Conservation (phyloP, 2,329 filamentous ascomycete species). For the Epichloe brachyelytri region DNA sequence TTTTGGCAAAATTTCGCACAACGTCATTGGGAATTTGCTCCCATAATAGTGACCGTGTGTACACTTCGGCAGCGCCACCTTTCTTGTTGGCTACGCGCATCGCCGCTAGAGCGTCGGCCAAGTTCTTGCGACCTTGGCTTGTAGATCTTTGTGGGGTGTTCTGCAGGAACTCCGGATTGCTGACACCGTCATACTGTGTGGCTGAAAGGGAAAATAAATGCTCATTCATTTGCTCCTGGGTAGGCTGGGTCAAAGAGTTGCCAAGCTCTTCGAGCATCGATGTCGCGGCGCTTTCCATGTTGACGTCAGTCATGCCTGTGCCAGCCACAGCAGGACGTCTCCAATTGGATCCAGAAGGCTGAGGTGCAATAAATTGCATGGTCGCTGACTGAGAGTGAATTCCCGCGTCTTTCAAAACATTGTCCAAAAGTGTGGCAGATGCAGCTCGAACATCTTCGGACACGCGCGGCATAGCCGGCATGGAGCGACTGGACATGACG, state of each 20-base stretch:
- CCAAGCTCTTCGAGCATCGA: constrained; percentile 54
- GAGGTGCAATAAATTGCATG: constrained; percentile 34
- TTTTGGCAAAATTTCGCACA: constrained; percentile 81
- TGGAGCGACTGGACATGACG: constrained; percentile 73
- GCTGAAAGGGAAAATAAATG: constrained; percentile 78
- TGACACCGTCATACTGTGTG: constrained; percentile 75
- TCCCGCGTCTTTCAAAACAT: constrained; percentile 69
- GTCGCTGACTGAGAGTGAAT: constrained; percentile 33
- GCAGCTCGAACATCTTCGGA: constrained; percentile 71
- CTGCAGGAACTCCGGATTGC: constrained; percentile 52
- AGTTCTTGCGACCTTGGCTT: constrained; percentile 56
- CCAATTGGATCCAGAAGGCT: constrained; percentile 40
- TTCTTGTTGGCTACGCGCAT: constrained; percentile 63
- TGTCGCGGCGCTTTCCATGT: constrained; percentile 30
- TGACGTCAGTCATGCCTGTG: constrained; percentile 31
- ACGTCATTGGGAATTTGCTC: constrained; percentile 88
- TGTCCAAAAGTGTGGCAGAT: constrained; percentile 65
- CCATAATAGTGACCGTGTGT: constrained; percentile 85
- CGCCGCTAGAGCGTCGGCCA: constrained; percentile 66
- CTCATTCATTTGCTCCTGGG: constrained; percentile 74
- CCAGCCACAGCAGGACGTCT: constrained; percentile 24
- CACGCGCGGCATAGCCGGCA: constrained; percentile 61
- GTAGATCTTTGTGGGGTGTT: constrained; percentile 38
- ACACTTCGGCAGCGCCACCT: constrained; percentile 66
- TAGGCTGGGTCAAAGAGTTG: constrained; percentile 58